Conservation (phyloP, 1,284 basidiomycete species). For the Anthracocystis setariae region DNA sequence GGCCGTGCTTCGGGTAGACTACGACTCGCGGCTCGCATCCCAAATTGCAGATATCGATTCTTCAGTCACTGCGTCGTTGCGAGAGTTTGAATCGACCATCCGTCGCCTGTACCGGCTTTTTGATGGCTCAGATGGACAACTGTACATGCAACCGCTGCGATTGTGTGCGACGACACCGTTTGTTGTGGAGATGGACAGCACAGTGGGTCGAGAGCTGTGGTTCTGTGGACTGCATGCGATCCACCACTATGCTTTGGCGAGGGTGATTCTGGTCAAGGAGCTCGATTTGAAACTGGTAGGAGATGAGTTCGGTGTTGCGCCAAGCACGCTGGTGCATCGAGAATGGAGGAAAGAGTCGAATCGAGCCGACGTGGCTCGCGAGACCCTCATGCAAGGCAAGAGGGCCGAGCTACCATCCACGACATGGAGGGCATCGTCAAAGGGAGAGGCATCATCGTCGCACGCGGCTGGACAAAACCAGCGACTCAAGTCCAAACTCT, state of each 20-base stretch:
- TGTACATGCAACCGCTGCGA: conserved; percentile 32
- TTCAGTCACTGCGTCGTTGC: conserved; percentile 31
- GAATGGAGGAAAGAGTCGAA: conserved; percentile 41
- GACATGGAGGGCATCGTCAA: background rate
- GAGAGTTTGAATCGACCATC: conserved; percentile 41
- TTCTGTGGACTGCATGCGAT: conserved; percentile 62
- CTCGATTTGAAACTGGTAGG: conserved; percentile 43
- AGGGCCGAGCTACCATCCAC: conserved; percentile 10
- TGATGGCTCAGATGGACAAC: conserved; percentile 26
- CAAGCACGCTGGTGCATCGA: conserved; percentile 56
- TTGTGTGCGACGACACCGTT: conserved; percentile 59
- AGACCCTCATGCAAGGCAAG: conserved; percentile 14
- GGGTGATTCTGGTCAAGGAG: conserved; percentile 61
- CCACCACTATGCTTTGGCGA: conserved; percentile 62
- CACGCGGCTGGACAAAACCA: background rate
- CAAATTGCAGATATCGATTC: conserved; percentile 45
- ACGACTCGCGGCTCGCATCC: conserved; percentile 49
- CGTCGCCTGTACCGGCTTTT: conserved; percentile 38
- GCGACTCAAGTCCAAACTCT: background rate
- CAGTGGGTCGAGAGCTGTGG: conserved; percentile 57
- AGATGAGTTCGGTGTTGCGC: conserved; percentile 61
- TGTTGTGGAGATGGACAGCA: conserved; percentile 48
- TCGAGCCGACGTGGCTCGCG: conserved; percentile 17
- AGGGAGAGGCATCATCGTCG: too few relatives aligned
- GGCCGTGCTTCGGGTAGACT: conserved; percentile 42